Evolutionary conservation across 352 stramenopile genomes (phyloP).

Genomic region (Aphanomyces astaci): DNA sequence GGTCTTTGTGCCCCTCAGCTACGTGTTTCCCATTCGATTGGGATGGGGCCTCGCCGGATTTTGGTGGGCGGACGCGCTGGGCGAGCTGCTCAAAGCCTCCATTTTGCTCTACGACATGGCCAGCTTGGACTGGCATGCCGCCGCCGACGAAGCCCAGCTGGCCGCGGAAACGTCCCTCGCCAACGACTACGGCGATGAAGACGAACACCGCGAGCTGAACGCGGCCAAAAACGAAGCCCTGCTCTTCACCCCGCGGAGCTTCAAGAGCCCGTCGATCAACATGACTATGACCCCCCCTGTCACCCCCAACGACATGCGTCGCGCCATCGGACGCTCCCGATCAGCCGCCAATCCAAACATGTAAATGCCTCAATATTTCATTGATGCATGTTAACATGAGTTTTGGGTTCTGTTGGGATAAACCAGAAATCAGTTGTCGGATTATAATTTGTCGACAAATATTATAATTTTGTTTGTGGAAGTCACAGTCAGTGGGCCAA

Average conservation of each 20-base stretch:
- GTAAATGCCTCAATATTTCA: neutral
- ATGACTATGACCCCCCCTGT: neutral
- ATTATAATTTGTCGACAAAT: no score
- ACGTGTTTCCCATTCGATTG: neutral
- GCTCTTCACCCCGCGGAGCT: neutral
- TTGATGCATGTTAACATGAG: no score
- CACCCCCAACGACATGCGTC: neutral
- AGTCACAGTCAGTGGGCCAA: no score
- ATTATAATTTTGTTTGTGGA: no score
- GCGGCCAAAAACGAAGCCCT: neutral
- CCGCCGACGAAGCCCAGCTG: neutral
- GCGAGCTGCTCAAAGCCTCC: constrained; percentile 4
- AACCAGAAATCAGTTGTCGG: no score
- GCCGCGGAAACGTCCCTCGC: neutral
- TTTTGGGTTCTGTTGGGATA: no score
- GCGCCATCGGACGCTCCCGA: neutral
- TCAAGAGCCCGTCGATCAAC: constrained; percentile 5
- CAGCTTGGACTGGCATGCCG: constrained; percentile 7
- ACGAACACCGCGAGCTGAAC: constrained; percentile 1
- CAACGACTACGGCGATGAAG: neutral
- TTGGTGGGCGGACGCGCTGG: neutral
- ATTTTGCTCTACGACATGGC: neutral
- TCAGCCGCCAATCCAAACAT: neutral
- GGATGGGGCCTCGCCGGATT: constrained; percentile 5
- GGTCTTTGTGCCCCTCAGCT: constrained; percentile 4